These are phyloP conservation scores for Tilletiopsis washingtonensis DNA, from an alignment of 1,284 basidiomycete genomes.

Conservation along the genomic window DNA sequence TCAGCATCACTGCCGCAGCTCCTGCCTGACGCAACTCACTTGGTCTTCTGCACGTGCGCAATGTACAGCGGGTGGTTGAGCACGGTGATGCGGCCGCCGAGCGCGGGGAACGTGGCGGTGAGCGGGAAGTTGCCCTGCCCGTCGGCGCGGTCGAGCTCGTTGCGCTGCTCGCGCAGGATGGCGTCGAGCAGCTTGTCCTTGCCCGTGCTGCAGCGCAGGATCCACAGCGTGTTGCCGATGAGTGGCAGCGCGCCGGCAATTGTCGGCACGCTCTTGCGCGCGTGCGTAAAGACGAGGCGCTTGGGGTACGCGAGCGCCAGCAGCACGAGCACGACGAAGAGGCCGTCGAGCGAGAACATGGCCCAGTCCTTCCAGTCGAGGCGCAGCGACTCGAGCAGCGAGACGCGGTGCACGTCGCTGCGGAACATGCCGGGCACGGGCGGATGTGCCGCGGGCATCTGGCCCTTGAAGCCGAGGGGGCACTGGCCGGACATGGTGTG, in stretches of 20 bases:
- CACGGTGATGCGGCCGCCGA: conserved; percentile 13
- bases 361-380: background rate
- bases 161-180: background rate
- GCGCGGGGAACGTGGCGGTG: conserved; percentile 1
- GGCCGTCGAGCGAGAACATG: background rate
- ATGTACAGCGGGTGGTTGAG: conserved; percentile 32
- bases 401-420: background rate
- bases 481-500: background rate
- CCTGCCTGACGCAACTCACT: too few species aligned
- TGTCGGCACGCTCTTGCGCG: background rate
- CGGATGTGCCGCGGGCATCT: background rate
- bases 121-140: background rate
- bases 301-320: conserved; percentile 1
- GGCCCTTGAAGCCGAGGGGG: background rate
- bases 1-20: too few species aligned
- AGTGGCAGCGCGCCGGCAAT: background rate
- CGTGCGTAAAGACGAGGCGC: background rate
- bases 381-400: background rate
- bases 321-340: background rate
- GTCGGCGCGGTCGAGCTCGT: background rate
- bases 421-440: background rate
- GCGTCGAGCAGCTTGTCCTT: background rate
- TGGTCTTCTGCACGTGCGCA: conserved; percentile 42
- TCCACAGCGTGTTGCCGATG: conserved; percentile 3
- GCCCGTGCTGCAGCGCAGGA: background rate